Evolutionary conservation across 345 rosid species (phyloP).

Genomic region (Eucalyptus viminalis): DNA sequence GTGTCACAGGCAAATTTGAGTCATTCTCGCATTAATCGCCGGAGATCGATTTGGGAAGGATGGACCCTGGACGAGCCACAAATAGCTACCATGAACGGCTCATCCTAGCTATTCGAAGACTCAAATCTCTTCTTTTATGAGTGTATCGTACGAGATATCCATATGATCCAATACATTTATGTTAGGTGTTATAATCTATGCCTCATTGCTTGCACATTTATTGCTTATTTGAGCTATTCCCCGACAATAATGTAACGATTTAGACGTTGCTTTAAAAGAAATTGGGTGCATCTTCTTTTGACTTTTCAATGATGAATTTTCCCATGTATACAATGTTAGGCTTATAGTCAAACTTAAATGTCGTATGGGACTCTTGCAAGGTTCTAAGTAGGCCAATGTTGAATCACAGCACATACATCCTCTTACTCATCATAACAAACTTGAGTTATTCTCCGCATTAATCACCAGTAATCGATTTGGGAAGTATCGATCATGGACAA

Average conservation of each 20-base stretch:
- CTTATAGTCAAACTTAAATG: neutral
- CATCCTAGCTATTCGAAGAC: neutral
- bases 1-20: neutral
- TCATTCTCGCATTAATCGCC: neutral
- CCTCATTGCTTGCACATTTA: neutral
- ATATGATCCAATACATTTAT: rapidly evolving
- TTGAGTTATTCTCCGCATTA: neutral
- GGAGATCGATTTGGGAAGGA: neutral
- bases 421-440: neutral
- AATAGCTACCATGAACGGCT: neutral
- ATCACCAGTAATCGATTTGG: neutral
- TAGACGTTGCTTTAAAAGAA: rapidly evolving
- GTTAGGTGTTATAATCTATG: neutral
- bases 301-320: neutral
- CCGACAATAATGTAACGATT: neutral
- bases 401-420: neutral
- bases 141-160: rapidly evolving
- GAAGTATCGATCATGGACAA: neutral
- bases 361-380: neutral
- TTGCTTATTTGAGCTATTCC: neutral
- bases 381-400: neutral
- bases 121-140: neutral
- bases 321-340: neutral
- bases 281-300: neutral
- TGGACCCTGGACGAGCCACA: neutral